Evolutionary conservation across 108 stramenopile genomes (phyloP).

Genomic region (Nannochloropsis oceanica): DNA sequence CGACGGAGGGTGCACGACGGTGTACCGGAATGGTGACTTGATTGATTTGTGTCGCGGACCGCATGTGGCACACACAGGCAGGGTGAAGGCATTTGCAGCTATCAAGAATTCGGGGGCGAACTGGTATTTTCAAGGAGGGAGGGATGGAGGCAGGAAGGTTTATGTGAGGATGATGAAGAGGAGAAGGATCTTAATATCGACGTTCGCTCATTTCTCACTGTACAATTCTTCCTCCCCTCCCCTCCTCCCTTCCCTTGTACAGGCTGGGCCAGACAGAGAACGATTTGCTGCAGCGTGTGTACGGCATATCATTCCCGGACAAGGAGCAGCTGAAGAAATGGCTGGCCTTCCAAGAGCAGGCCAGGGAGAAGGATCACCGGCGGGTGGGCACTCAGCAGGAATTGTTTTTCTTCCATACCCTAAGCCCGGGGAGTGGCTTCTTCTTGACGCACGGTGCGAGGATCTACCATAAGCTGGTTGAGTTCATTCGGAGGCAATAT

Average conservation of each 20-base stretch:
- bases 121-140: constrained; percentile 48
- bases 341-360: constrained; percentile 55
- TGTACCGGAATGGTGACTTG: constrained; percentile 88
- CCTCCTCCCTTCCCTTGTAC: not conserved
- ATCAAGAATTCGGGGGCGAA: constrained; percentile 75
- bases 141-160: too few species aligned
- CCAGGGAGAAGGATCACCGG: constrained; percentile 93
- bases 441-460: constrained; percentile 95
- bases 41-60: constrained; percentile 98
- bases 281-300: constrained; percentile 90
- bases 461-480: constrained; percentile 92
- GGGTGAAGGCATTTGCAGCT: constrained; percentile 84
- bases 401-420: constrained; percentile 89
- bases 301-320: constrained; percentile 94
- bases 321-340: constrained; percentile 90
- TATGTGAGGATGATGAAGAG: too few species aligned
- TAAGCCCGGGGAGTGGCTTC: constrained; percentile 91
- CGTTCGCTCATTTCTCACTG: too few species aligned
- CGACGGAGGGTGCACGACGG: constrained; percentile 85
- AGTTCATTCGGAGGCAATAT: constrained; percentile 65
- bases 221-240: too few species aligned
- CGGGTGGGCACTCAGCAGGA: constrained; percentile 78
- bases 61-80: constrained; percentile 80
- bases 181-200: too few species aligned
- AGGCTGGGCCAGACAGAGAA: constrained; percentile 52